These are phyloP conservation scores for Emericellopsis atlantica DNA, from an alignment of 2,329 filamentous ascomycete species.

Conservation along the genomic window DNA sequence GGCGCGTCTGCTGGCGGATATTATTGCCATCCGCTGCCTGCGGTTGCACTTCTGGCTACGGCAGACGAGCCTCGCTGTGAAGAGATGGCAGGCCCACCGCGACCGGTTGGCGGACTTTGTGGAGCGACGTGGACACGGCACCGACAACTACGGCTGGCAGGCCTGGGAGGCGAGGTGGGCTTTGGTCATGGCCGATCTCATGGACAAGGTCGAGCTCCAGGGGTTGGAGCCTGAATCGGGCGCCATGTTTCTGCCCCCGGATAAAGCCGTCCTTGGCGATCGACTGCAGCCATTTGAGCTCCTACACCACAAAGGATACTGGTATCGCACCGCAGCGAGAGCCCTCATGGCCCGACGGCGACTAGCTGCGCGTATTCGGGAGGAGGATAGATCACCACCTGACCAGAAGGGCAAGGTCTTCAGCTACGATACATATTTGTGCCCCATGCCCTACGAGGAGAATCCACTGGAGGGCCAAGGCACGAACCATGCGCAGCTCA, in stretches of 20 bases:
- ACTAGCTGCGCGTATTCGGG: constrained; percentile 42
- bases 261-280: constrained; percentile 45
- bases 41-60: constrained; percentile 73
- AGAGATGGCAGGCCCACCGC: constrained; percentile 68
- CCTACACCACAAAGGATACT: constrained; percentile 55
- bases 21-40: constrained; percentile 67
- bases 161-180: constrained; percentile 80
- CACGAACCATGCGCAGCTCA: constrained; percentile 41
- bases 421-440: constrained; percentile 54
- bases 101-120: constrained; percentile 64
- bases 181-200: constrained; percentile 46
- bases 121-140: constrained; percentile 73
- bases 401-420: constrained; percentile 34
- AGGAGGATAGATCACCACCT: constrained; percentile 41
- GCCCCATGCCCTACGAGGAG: constrained; percentile 49
- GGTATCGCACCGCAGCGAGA: constrained; percentile 49
- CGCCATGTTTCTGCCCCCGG: constrained; percentile 38
- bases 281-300: constrained; percentile 49
- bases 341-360: constrained; percentile 39
- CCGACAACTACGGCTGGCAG: constrained; percentile 82
- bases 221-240: constrained; percentile 30
- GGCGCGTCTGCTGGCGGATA: constrained; percentile 75
- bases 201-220: constrained; percentile 39
- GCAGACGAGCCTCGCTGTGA: constrained; percentile 66
- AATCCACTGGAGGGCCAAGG: constrained; percentile 36